Evolutionary conservation across 768 basidiomycete species (phyloP), one percentile per base, ranked within the genome.

Genomic region (Bullera alba): DNA sequence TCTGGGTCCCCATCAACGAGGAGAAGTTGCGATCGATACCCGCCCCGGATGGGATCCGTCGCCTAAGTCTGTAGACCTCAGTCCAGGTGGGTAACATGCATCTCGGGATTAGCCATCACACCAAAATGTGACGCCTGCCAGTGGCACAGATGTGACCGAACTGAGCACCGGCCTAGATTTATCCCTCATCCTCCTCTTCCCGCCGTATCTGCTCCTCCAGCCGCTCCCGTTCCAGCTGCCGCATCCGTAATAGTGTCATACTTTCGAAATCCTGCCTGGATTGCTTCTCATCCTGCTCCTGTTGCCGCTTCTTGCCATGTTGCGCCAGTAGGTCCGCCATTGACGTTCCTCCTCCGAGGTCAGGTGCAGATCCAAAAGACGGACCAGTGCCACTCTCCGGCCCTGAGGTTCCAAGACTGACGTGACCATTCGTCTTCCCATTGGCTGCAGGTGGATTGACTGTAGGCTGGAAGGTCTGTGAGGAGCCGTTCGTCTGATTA

Each of bases 231-330:
- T 72, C 70, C 43, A 58, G 32, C 51, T 69, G 65, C 27, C 67
- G 56, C 65, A 72, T 68, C 46, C 48, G 46, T 35, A 72, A 60
- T 44, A 72, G 52, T n/a, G 65, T 68, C 60, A 63, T 67, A 53
- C 62, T 67, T 48, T 72, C 70, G 35, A 54, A 70, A n/a, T 67
- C 61, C 19, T 57, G 46, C 32, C 48, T 54, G 36, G 34, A 34
- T 47, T 43, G 48, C 61, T 38, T 57, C 42, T 39, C 43, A 34
- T 53, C 42, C 21, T 29, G 49, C 17, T 29, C 14, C 41, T 44
- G 38, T 37, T 32, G 32, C 39, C 48, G 53, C 34, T 49, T 43
- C n/a, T 39, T 41, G 28, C 10, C 10, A 7, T 21, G 37, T 21
- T 39, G 10, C 12, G 37, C 8, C 10, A 39, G 19, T 21, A 39